Evolutionary conservation across 176 grass and related monocot species (phyloP).

Genomic region (Pontederia crassipes): DNA sequence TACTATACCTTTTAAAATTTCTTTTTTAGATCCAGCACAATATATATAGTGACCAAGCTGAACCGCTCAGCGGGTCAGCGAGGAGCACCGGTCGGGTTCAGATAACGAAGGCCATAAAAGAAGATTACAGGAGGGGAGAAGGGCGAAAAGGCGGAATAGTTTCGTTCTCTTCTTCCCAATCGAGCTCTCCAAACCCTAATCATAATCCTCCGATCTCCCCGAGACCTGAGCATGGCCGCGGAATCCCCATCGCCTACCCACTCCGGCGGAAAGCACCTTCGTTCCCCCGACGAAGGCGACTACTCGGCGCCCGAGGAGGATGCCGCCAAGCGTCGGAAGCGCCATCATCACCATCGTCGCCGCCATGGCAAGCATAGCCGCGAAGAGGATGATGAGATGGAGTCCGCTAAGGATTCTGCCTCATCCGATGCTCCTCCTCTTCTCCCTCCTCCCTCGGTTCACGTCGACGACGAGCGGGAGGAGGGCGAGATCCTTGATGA

Average conservation of each 20-base stretch:
- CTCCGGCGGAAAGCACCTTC: conserved; percentile 38
- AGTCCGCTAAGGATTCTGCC: neutral
- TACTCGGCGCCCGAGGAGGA: conserved; percentile 8
- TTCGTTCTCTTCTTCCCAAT: neutral
- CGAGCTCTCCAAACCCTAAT: conserved; percentile 40
- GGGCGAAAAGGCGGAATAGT: too few species aligned
- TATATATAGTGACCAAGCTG: too few species aligned
- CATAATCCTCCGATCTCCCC: conserved; percentile 7
- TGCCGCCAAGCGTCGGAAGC: conserved; percentile 62
- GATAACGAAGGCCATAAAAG: too few species aligned
- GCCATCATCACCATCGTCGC: conserved; percentile 26
- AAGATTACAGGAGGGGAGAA: too few species aligned
- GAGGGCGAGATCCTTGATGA: conserved; percentile 82
- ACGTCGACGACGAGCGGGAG: conserved; percentile 45
- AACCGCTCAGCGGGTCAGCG: too few species aligned
- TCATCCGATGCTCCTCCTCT: neutral
- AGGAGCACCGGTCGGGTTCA: too few species aligned
- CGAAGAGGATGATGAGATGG: conserved; percentile 5
- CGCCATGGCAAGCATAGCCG: conserved; percentile 24
- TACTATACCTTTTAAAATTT: too few species aligned
- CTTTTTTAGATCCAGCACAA: too few species aligned
- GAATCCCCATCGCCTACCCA: conserved; percentile 33
- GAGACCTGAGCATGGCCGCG: conserved; percentile 25
- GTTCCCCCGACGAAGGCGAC: conserved; percentile 24
- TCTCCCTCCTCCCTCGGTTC: conserved; percentile 6